Evolutionary conservation across 2,329 filamentous ascomycete species (phyloP).

Genomic region (Neonectria punicea): DNA sequence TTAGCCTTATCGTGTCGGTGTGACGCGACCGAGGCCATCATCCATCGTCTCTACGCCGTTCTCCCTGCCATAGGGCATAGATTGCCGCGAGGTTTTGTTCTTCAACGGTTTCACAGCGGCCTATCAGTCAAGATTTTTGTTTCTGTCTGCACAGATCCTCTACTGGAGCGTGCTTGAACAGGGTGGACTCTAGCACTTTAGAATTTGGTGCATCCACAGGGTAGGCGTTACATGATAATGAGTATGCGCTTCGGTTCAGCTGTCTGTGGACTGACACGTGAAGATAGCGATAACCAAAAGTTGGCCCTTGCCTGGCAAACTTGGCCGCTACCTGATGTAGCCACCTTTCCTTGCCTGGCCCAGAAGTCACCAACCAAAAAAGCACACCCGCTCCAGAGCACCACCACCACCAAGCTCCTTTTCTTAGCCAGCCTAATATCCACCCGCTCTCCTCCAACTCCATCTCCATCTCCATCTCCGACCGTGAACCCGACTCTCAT

Average conservation of each 20-base stretch:
- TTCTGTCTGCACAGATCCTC: constrained; percentile 16
- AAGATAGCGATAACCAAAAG: constrained; percentile 46
- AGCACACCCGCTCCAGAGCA: constrained; percentile 13
- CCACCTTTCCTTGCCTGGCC: constrained; percentile 42
- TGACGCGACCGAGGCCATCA: constrained; percentile 34
- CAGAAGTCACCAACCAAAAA: constrained; percentile 40
- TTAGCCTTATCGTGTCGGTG: constrained; percentile 36
- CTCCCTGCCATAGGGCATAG: neutral
- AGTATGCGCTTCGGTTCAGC: neutral
- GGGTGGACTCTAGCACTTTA: neutral
- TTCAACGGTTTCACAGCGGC: neutral
- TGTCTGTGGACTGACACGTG: constrained; percentile 36
- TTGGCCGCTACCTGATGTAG: constrained; percentile 37
- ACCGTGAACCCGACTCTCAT: constrained; percentile 4
- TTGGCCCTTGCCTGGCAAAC: constrained; percentile 19
- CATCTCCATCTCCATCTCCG: constrained; percentile 8
- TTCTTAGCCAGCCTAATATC: constrained; percentile 12
- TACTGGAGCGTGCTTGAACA: constrained; percentile 4
- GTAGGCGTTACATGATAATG: neutral
- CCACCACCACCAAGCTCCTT: constrained; percentile 16
- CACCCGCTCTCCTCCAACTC: constrained; percentile 8
- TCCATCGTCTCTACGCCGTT: neutral
- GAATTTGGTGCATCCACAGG: neutral
- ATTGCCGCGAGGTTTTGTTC: too few species aligned
- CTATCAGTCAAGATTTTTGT: neutral